Evolutionary conservation across 306 rosid genomes (phyloP).

Genomic region (Cicer pinnatifidum): DNA sequence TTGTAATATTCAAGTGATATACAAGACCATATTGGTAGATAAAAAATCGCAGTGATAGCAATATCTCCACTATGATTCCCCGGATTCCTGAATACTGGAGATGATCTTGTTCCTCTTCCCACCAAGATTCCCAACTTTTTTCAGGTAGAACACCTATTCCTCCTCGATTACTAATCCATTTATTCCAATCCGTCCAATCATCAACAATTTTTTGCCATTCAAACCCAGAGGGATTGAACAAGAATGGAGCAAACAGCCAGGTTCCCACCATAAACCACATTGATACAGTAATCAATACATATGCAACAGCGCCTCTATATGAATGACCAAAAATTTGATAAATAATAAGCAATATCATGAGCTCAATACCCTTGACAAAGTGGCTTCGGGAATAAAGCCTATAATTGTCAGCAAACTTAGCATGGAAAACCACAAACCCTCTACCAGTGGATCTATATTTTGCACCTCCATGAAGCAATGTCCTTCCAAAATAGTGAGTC

Average conservation of each 20-base stretch:
- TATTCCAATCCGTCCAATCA: conserved; percentile 67
- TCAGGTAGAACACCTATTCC: conserved; percentile 60
- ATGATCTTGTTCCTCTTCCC: conserved; percentile 66
- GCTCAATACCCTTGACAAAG: conserved; percentile 63
- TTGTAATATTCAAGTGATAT: conserved; percentile 54
- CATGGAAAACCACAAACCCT: conserved; percentile 64
- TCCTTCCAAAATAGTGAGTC: conserved; percentile 63
- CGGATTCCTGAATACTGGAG: conserved; percentile 53
- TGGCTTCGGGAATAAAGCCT: conserved; percentile 63
- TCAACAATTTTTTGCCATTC: conserved; percentile 65
- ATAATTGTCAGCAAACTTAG: conserved; percentile 59
- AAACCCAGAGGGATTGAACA: conserved; percentile 62
- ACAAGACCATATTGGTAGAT: conserved; percentile 60
- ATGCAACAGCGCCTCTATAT: conserved; percentile 49
- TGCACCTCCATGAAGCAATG: conserved; percentile 61
- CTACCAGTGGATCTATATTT: conserved; percentile 61
- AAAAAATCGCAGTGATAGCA: conserved; percentile 56
- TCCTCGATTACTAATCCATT: conserved; percentile 62
- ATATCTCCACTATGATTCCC: conserved; percentile 53
- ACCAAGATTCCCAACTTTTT: conserved; percentile 67
- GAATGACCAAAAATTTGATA: conserved; percentile 54
- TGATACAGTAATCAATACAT: conserved; percentile 55
- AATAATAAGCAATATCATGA: conserved; percentile 53
- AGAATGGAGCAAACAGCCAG: conserved; percentile 62
- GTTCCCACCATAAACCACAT: conserved; percentile 66